Base-by-base conservation (phyloP, 2,329 filamentous ascomycete species). In the Apiospora sp. region DNA sequence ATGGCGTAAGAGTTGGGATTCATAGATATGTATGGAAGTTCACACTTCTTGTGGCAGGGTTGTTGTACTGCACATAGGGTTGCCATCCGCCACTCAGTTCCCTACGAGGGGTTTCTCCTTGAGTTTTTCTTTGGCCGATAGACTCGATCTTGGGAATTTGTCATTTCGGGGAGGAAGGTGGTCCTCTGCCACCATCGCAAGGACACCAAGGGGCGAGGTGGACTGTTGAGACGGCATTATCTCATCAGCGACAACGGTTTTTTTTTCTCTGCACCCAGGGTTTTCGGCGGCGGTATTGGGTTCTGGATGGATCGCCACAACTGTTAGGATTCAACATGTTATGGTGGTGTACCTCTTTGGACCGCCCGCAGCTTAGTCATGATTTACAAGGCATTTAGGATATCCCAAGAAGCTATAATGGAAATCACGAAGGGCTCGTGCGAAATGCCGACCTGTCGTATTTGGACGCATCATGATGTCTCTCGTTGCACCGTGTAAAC, bases 1-100 rank as follows among this genome's bases (percentile, higher is more conserved):
- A 77, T 77, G 78, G 77, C 75, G 78, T 79, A 76, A 78, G 79
- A 79, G 76, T 78, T 80, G 77, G 77, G 77, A 76, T 75, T 74
- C 77, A 81, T 79, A 77, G 77, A 79, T 77, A 75, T 79, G 78
- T 78, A 78, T 77, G 76, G 80, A 80, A 80, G 80, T 81, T 82
- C 81, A 76, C 80, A 78, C 80, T 82, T 82, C 80, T 77, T 72
- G 74, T 79, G 76, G 77, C 79, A 75, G 76, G 77, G 75, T 75
- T 76, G 68, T 74, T 72, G 27, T 69, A 74, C 71, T 67, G 70
- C 34, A 67, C 34, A 67, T 69, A 46, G 54, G 30, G 51, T 71
- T 68, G 73, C 72, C 73, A 70, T 71, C 4, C 68, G 43, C 34
- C 19, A 51, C n/a, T 44, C 46, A 22, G 58, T 64, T 64, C 10